Conservation (phyloP, 768 basidiomycete genomes). For the Russula sp. region DNA sequence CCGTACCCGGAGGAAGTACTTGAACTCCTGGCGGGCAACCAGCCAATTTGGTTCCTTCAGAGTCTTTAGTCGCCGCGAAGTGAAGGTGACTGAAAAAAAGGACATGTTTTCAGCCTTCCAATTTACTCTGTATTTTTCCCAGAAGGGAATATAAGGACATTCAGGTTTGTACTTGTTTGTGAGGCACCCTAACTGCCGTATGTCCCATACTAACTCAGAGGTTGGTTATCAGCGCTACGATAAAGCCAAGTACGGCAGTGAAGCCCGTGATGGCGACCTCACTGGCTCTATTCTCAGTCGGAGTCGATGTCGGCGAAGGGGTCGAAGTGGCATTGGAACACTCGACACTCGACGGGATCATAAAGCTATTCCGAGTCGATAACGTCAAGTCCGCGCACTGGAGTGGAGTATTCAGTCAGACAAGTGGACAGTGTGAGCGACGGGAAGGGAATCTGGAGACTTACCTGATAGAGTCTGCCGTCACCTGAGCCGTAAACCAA, state of each 20-base stretch:
- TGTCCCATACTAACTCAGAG: background rate
- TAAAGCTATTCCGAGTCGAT: conserved; percentile 45
- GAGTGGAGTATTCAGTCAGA: background rate
- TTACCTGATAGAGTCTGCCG: conserved; percentile 59
- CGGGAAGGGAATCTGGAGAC: conserved; percentile 5
- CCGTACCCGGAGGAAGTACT: too few species aligned
- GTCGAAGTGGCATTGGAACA: conserved; percentile 32
- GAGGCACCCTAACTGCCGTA: background rate
- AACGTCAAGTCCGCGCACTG: conserved; percentile 81
- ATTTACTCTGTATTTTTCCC: background rate
- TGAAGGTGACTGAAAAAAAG: too few species aligned
- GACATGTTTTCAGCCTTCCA: background rate
- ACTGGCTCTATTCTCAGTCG: background rate
- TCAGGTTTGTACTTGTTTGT: background rate
- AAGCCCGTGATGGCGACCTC: conserved; percentile 1
- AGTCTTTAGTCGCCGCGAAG: too few species aligned
- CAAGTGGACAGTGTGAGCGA: background rate
- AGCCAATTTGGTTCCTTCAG: too few species aligned
- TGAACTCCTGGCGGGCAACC: too few species aligned
- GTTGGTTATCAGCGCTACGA: background rate
- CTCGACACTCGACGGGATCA: conserved; percentile 39
- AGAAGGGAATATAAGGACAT: background rate
- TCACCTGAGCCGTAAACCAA: conserved; percentile 67
- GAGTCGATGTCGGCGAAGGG: too few species aligned
- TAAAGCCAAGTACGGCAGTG: background rate